A percentile compares a stretch with the other conserved stretches of the same genome.
Evolutionary conservation across 805 yeast genomes (phyloP).

Genomic region (Wickerhamomyces queroliae): DNA sequence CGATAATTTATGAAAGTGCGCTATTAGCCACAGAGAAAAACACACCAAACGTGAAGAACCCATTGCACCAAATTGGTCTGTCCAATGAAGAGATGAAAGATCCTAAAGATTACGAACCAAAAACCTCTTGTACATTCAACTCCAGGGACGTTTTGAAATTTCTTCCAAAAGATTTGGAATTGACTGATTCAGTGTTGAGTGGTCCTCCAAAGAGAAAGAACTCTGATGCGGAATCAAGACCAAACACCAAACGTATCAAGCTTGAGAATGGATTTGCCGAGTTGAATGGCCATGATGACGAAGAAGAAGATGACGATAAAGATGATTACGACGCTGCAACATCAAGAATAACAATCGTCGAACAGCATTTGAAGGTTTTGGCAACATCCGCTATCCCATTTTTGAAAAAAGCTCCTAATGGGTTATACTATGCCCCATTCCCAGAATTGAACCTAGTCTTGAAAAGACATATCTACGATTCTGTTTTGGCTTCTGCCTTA

Average conservation of each 20-base stretch:
- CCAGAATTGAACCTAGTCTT: constrained; percentile 40
- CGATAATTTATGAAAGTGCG: constrained; percentile 56
- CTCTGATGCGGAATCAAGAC: constrained; percentile 21
- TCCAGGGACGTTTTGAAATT: constrained; percentile 37
- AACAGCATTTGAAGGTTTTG: constrained; percentile 66
- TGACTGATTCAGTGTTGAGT: constrained; percentile 39
- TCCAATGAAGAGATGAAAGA: constrained; percentile 39
- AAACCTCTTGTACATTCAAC: constrained; percentile 27
- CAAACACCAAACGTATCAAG: constrained; percentile 32
- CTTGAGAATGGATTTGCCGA: constrained; percentile 31
- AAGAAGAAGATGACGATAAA: constrained; percentile 23
- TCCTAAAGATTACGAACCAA: constrained; percentile 24
- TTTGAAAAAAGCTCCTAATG: constrained; percentile 50
- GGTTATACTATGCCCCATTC: constrained; percentile 58
- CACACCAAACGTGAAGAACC: constrained; percentile 36
- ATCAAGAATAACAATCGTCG: constrained; percentile 31
- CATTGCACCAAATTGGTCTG: constrained; percentile 41
- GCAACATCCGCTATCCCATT: constrained; percentile 53
- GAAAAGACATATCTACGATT: constrained; percentile 47
- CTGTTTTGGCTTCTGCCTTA: constrained; percentile 50
- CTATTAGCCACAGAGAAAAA: constrained; percentile 53
- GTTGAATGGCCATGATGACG: constrained; percentile 22
- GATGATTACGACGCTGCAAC: constrained; percentile 27
- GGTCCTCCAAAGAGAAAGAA: constrained; percentile 30
- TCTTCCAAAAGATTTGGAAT: constrained; percentile 36